Conservation (phyloP, 1,284 basidiomycete genomes). For the Blastosporella zonata region DNA sequence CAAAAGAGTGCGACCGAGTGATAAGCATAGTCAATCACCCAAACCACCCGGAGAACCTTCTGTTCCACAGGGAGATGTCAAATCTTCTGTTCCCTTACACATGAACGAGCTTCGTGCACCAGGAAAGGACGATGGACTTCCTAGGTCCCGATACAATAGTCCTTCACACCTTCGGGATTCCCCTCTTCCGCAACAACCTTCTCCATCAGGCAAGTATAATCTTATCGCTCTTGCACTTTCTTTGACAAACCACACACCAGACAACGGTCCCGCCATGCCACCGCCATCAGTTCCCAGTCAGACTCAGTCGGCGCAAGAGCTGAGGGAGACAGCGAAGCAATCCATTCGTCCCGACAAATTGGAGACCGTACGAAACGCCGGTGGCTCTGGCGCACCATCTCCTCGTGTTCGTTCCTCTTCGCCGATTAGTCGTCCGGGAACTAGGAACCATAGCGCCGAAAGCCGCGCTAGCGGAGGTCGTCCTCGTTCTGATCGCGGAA, state of each 20-base stretch:
- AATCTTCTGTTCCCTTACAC: conserved; percentile 22
- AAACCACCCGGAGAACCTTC: conserved; percentile 31
- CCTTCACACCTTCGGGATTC: conserved; percentile 23
- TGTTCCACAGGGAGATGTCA: conserved; percentile 20
- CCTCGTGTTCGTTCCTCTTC: conserved; percentile 64
- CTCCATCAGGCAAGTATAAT: conserved; percentile 29
- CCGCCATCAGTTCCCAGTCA: conserved; percentile 78
- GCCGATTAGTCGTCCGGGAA: conserved; percentile 62
- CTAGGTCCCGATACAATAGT: conserved; percentile 23
- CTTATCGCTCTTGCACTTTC: conserved; percentile 38
- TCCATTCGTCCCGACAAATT: conserved; percentile 46
- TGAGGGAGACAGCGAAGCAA: conserved; percentile 74
- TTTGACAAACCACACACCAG: conserved; percentile 27
- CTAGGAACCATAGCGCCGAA: conserved; percentile 67
- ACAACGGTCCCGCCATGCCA: conserved; percentile 54
- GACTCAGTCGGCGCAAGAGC: conserved; percentile 74
- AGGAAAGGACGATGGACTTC: conserved; percentile 18
- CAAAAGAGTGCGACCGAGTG: conserved; percentile 61
- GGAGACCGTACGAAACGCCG: conserved; percentile 42
- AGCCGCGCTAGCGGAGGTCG: conserved; percentile 70
- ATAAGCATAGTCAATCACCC: conserved; percentile 39
- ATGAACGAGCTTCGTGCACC: conserved; percentile 17
- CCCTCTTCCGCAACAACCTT: conserved; percentile 14
- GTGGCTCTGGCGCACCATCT: conserved; percentile 50
- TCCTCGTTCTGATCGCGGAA: conserved; percentile 47